These are phyloP conservation scores for Didymella exigua DNA, from an alignment of 2,329 filamentous ascomycete genomes.

Conservation along the genomic window DNA sequence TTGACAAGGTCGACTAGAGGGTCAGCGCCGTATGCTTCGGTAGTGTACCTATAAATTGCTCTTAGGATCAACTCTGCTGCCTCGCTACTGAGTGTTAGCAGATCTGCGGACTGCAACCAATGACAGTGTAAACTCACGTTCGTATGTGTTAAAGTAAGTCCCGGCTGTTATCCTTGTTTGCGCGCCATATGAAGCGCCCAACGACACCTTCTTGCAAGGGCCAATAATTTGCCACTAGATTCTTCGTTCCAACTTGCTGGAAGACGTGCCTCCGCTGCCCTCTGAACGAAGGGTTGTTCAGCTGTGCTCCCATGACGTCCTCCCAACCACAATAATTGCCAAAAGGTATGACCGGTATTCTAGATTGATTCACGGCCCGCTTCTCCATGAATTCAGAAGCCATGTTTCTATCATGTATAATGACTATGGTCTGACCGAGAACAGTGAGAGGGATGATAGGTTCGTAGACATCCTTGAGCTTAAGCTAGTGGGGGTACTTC, in stretches of 20 bases:
- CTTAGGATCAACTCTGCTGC: conserved; percentile 37
- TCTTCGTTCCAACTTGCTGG: conserved; percentile 54
- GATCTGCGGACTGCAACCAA: neutral
- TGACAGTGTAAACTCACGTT: conserved; percentile 37
- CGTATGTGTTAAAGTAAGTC: conserved; percentile 50
- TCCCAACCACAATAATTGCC: conserved; percentile 47
- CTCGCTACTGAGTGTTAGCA: conserved; percentile 18
- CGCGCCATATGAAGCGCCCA: conserved; percentile 52
- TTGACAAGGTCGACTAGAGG: conserved; percentile 53
- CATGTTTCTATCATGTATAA: conserved; percentile 31
- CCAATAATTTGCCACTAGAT: conserved; percentile 49
- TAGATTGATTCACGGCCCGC: conserved; percentile 29
- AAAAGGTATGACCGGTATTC: conserved; percentile 26
- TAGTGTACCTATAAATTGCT: conserved; percentile 51
- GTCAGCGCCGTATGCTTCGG: conserved; percentile 49
- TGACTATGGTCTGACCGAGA: conserved; percentile 32
- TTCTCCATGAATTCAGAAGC: conserved; percentile 34
- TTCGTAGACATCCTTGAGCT: conserved; percentile 49
- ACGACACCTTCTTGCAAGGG: conserved; percentile 53
- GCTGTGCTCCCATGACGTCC: conserved; percentile 42
- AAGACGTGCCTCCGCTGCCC: conserved; percentile 54
- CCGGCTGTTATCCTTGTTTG: conserved; percentile 48
- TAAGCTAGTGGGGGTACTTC: conserved; percentile 53
- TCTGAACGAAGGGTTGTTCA: conserved; percentile 46
- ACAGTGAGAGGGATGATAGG: conserved; percentile 33